phyloP scores from a whole-genome alignment of 139 green algal genomes.

The Chara braunii region DNA sequence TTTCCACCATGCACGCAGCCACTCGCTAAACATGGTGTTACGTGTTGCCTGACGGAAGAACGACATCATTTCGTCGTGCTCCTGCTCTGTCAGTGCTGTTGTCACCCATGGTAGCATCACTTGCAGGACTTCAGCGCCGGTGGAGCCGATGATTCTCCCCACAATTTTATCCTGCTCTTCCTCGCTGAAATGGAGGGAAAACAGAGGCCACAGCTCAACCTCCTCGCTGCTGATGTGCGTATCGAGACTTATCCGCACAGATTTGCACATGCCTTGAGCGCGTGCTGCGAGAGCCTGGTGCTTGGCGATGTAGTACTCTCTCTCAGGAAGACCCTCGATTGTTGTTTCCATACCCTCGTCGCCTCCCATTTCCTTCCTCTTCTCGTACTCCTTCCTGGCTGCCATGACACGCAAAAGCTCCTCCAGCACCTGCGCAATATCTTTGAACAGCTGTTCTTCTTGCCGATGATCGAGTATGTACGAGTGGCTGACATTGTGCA shows the following conservation, averaged over 20 bases:
- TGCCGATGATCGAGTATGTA: constrained; percentile 95
- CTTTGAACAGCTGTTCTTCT: constrained; percentile 78
- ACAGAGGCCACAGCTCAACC: constrained; percentile 93
- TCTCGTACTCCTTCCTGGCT: no score
- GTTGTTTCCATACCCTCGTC: neutral
- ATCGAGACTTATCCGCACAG: constrained; percentile 70
- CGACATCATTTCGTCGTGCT: constrained; percentile 44
- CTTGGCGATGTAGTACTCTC: neutral
- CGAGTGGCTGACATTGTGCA: constrained; percentile 86
- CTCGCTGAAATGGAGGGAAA: constrained; percentile 75
- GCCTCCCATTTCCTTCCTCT: no score
- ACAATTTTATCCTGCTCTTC: constrained; percentile 91
- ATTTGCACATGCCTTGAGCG: constrained; percentile 61
- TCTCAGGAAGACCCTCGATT: neutral
- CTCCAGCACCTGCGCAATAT: constrained; percentile 47
- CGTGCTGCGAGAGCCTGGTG: neutral
- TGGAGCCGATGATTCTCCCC: constrained; percentile 57
- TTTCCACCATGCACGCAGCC: constrained; percentile 58
- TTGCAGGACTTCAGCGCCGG: constrained; percentile 85
- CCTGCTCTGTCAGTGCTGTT: constrained; percentile 35
- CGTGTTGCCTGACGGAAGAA: constrained; percentile 50
- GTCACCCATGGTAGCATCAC: constrained; percentile 88
- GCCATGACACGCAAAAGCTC: constrained; percentile 4
- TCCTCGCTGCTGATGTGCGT: constrained; percentile 78
- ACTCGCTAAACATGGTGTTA: constrained; percentile 91